Conservation (phyloP, 495 filamentous ascomycete genomes). For the Friedmanniomyces simplex region DNA sequence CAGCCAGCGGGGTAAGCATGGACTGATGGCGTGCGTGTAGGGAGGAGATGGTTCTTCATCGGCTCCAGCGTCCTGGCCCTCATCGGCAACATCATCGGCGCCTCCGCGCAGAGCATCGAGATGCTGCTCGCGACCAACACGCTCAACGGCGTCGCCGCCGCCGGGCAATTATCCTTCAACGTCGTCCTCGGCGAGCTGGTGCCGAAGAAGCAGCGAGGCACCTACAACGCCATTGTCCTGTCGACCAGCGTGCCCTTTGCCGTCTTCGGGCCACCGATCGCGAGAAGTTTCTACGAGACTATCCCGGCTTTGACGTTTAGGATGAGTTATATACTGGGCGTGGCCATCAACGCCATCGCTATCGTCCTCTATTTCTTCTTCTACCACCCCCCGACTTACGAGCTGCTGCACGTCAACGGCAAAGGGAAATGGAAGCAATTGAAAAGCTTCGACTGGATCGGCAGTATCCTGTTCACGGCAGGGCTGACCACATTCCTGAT, state of each 20-base stretch:
- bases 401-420: constrained; percentile 23
- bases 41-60: constrained; percentile 26
- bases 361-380: constrained; percentile 24
- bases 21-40: background rate
- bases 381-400: constrained; percentile 27
- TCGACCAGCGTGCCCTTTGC: constrained; percentile 22
- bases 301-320: constrained; percentile 32
- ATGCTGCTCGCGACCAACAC: constrained; percentile 25
- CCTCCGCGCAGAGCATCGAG: constrained; percentile 23
- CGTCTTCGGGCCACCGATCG: constrained; percentile 28
- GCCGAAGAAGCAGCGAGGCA: constrained; percentile 26
- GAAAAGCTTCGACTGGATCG: constrained; percentile 32
- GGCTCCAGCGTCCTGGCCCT: constrained; percentile 17
- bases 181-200: constrained; percentile 26
- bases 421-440: constrained; percentile 25
- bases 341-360: constrained; percentile 40
- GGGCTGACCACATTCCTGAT: constrained; percentile 30
- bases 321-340: constrained; percentile 69
- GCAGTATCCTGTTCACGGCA: constrained; percentile 24
- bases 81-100: constrained; percentile 26
- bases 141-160: constrained; percentile 25
- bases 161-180: constrained; percentile 33
- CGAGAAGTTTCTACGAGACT: constrained; percentile 20
- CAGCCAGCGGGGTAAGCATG: background rate
- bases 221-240: constrained; percentile 19